Base-by-base conservation (phyloP, 179 eudicot species). In the Beta corolliflora region DNA sequence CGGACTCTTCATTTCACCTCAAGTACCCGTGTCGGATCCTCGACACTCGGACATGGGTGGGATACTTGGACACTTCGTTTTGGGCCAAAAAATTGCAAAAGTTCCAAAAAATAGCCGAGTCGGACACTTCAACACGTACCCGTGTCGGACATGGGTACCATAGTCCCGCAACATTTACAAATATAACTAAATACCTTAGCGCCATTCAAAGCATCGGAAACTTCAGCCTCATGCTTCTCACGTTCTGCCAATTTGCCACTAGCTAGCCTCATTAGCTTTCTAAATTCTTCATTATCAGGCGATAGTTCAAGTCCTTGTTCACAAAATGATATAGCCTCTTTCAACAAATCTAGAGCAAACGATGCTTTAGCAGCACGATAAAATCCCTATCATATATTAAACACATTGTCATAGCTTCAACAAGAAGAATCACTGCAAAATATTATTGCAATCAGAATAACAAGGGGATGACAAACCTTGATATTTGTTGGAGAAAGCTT, bases 301-400 rank as follows among this genome's bases (percentile, higher is more conserved):
- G 91, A 88, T n/a, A 84, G 84, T 69, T 88, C 88, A 73, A 92
- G 90, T 78, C 96, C 99, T 86, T 83, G 91, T 61, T 94, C 87
- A 80, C 99, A 94, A 79, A 85, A 89, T 7, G 86, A 84, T 76
- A 89, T 88, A 29, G 92, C 93, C 86, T 92, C 98, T 78, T 58
- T 87, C 88, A 93, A 79, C 81, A 90, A 75, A 83, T 92, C 90
- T 78, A 96, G 83, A 72, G 90, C 82, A 67, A 92, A 70, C 18
- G 97, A 90, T 75, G 97, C 99, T 88, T 93, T 94, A 36, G 91
- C 96, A 71, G 97, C 99, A 81, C 99, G 91, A 83, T 96, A 96
- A 79, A 84, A 71, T 68, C 94, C 98, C 99, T 96, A 81, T 64
- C 60, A 44, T 83, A 75, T 23, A 79, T 71, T 15, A 82, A 81